Percentiles rank a stretch among this genome's conserved stretches.
Conservation (phyloP, 1,139 yeast genomes). For the Cylindricascospora bacillispora region DNA sequence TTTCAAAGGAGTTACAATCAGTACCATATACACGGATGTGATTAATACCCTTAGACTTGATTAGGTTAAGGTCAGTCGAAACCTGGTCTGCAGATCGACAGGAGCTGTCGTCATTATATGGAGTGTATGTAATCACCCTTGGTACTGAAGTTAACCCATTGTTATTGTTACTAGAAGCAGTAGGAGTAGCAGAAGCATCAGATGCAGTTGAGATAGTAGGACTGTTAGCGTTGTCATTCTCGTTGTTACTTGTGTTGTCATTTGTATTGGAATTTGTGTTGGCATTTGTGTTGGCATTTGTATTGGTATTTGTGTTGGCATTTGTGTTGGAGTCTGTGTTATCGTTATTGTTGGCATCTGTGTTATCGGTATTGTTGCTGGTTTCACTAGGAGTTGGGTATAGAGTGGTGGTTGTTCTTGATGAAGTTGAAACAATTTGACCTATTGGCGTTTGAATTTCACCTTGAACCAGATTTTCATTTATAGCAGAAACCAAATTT, state of each 20-base stretch:
- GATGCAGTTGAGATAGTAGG: conserved; percentile 9
- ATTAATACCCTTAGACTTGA: conserved; percentile 47
- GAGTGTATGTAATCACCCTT: conserved; percentile 59
- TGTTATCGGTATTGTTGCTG: too few relatives aligned
- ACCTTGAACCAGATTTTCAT: too few relatives aligned
- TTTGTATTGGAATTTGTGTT: conserved; percentile 1
- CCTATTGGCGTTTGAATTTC: neutral
- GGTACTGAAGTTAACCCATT: conserved; percentile 32
- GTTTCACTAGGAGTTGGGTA: neutral
- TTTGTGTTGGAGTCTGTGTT: neutral
- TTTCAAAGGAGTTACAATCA: conserved; percentile 60
- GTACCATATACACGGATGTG: conserved; percentile 71
- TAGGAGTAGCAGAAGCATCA: conserved; percentile 4
- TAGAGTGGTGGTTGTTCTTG: neutral
- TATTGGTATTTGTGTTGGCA: neutral
- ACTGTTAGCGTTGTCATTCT: too few relatives aligned
- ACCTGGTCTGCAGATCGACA: conserved; percentile 54
- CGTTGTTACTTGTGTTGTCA: too few relatives aligned
- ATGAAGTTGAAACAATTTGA: neutral
- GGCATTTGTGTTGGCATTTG: neutral
- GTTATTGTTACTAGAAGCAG: conserved; percentile 9
- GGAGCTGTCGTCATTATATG: conserved; percentile 52
- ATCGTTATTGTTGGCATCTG: neutral
- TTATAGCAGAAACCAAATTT: neutral
- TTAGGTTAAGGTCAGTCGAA: conserved; percentile 42